A percentile compares a stretch with the other conserved stretches of the same genome.
Evolutionary conservation across 2,329 filamentous ascomycete species (phyloP).

Genomic region (Aspergillus versicolor): DNA sequence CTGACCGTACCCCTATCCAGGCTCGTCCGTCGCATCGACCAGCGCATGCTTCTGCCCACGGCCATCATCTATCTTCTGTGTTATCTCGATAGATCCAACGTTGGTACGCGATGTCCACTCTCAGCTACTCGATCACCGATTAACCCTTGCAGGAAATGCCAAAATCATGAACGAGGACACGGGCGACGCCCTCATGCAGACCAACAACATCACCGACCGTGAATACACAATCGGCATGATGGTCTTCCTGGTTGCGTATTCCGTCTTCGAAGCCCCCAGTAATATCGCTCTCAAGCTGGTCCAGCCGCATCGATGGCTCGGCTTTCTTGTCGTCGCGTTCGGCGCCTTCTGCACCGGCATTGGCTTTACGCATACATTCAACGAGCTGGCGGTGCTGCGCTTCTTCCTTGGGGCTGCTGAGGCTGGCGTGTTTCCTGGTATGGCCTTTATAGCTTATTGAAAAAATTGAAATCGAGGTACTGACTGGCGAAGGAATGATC

Average conservation of each 20-base stretch:
- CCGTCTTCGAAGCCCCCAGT: constrained; percentile 21
- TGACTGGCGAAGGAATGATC: constrained; percentile 7
- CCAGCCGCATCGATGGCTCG: constrained; percentile 29
- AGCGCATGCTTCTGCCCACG: neutral
- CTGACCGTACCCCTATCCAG: neutral
- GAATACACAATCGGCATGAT: constrained; percentile 30
- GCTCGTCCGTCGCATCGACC: constrained; percentile 7
- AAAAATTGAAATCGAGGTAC: neutral
- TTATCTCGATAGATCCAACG: constrained; percentile 34
- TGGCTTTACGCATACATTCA: constrained; percentile 10
- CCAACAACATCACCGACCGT: constrained; percentile 10
- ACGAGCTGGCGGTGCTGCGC: constrained; percentile 12
- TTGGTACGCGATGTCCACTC: constrained; percentile 17
- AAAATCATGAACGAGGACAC: constrained; percentile 41
- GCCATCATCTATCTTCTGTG: constrained; percentile 31
- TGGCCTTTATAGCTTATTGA: constrained; percentile 13
- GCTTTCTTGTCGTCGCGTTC: constrained; percentile 29
- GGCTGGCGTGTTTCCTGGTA: constrained; percentile 21
- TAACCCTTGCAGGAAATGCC: constrained; percentile 34
- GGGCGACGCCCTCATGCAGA: constrained; percentile 36
- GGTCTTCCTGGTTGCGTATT: constrained; percentile 33
- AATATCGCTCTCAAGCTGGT: constrained; percentile 20
- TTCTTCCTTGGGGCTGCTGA: constrained; percentile 18
- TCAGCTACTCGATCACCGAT: neutral
- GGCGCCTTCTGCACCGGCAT: constrained; percentile 14